Evolutionary conservation across 805 yeast species (phyloP).

Genomic region (Spathaspora arborariae): DNA sequence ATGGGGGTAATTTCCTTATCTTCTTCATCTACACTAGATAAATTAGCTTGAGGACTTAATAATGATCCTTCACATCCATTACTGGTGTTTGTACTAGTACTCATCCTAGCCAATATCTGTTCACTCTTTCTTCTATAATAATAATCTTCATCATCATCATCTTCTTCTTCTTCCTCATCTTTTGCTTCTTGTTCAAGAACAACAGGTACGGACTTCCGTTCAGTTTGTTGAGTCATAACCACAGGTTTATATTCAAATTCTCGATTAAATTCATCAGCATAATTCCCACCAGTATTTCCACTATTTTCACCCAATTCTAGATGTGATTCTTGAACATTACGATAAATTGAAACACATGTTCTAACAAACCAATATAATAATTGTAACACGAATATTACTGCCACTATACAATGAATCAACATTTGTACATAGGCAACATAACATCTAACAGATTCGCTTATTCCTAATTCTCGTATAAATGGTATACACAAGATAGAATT

Average conservation of each 20-base stretch:
- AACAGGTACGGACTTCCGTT: neutral
- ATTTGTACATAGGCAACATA: slow-evolving; percentile 43
- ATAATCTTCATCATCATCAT: slow-evolving; percentile 10
- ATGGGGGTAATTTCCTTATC: slow-evolving; percentile 2
- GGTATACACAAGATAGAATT: slow-evolving; percentile 43
- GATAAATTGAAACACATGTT: slow-evolving; percentile 22
- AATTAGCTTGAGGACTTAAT: neutral
- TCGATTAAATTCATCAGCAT: slow-evolving; percentile 17
- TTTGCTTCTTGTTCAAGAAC: slow-evolving; percentile 6
- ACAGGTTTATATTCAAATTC: slow-evolving; percentile 27
- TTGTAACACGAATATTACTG: slow-evolving; percentile 24
- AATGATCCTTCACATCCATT: slow-evolving; percentile 1
- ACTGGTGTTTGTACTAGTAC: neutral
- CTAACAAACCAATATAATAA: slow-evolving; percentile 24
- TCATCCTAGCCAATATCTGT: slow-evolving; percentile 5
- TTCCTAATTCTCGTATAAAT: slow-evolving; percentile 30
- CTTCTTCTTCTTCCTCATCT: slow-evolving; percentile 11
- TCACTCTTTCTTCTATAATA: slow-evolving; percentile 16
- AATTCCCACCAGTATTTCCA: slow-evolving; percentile 2
- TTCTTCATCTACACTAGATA: slow-evolving; percentile 2
- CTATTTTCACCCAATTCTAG: neutral
- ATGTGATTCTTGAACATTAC: slow-evolving; percentile 7
- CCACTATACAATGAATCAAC: slow-evolving; percentile 34
- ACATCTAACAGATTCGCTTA: slow-evolving; percentile 37
- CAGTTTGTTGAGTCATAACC: neutral